Evolutionary conservation across 495 filamentous ascomycete genomes (phyloP).

Genomic region (Ramalina peruviana): DNA sequence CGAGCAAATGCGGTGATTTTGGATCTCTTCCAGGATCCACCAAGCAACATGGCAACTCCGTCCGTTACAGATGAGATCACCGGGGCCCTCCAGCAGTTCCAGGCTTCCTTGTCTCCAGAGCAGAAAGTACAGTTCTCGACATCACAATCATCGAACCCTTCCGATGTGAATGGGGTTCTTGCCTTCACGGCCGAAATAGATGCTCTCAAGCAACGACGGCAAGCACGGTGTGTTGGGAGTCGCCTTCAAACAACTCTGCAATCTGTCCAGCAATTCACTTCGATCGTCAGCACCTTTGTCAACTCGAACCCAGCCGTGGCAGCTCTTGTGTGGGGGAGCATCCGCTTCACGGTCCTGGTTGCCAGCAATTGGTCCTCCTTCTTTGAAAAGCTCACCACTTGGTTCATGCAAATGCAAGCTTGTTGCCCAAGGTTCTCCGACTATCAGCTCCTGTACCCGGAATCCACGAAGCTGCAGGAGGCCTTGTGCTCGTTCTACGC

Average conservation of each 20-base stretch:
- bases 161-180: slow-evolving; percentile 8
- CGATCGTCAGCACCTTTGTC: slow-evolving; percentile 10
- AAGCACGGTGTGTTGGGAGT: slow-evolving; percentile 8
- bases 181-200: slow-evolving; percentile 14
- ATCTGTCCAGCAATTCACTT: slow-evolving; percentile 12
- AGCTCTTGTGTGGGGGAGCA: slow-evolving; percentile 15
- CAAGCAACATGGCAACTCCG: neutral
- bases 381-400: slow-evolving; percentile 23
- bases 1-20: no score
- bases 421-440: slow-evolving; percentile 21
- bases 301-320: slow-evolving; percentile 7
- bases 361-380: slow-evolving; percentile 23
- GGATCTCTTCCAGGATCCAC: neutral
- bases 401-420: slow-evolving; percentile 19
- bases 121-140: slow-evolving; percentile 1
- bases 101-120: slow-evolving; percentile 1
- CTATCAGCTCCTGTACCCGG: slow-evolving; percentile 22
- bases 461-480: slow-evolving; percentile 18
- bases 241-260: slow-evolving; percentile 10
- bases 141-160: neutral
- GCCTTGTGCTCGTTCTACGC: slow-evolving; percentile 25
- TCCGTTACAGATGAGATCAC: neutral
- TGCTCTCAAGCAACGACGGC: slow-evolving; percentile 1
- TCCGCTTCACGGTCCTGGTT: slow-evolving; percentile 15
- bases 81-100: slow-evolving; percentile 5